Conservation (phyloP, 2,329 filamentous ascomycete genomes). For the Scytalidium lignicola region DNA sequence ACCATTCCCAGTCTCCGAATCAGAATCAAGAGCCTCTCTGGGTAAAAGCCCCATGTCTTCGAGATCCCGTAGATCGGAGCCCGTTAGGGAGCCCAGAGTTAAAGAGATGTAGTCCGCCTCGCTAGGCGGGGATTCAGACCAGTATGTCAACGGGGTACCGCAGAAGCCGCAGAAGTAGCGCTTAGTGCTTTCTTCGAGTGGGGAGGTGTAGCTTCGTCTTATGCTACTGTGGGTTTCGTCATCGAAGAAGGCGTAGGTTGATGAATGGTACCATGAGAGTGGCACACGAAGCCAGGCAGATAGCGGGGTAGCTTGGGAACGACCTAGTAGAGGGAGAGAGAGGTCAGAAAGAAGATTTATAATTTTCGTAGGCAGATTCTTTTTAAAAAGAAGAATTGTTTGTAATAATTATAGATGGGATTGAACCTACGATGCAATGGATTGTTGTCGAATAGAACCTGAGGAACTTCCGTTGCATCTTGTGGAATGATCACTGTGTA, state of each 20-base stretch:
- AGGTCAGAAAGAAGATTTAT: constrained; percentile 30
- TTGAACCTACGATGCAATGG: constrained; percentile 59
- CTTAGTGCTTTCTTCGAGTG: constrained; percentile 49
- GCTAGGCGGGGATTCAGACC: constrained; percentile 66
- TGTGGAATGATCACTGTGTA: constrained; percentile 70
- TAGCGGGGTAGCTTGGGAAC: constrained; percentile 64
- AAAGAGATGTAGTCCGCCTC: constrained; percentile 78
- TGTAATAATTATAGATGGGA: not conserved
- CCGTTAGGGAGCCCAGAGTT: constrained; percentile 70
- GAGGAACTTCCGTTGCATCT: constrained; percentile 48
- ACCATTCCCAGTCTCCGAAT: constrained; percentile 24
- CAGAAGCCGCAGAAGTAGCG: constrained; percentile 90
- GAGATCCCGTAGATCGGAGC: constrained; percentile 65
- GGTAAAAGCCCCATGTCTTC: constrained; percentile 72
- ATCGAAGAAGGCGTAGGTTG: constrained; percentile 68
- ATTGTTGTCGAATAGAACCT: constrained; percentile 58
- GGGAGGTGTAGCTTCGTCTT: constrained; percentile 60
- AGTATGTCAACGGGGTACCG: constrained; percentile 78
- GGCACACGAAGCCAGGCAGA: constrained; percentile 81
- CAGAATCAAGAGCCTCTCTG: constrained; percentile 31
- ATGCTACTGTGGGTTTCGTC: constrained; percentile 70
- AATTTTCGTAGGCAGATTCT: constrained; percentile 56
- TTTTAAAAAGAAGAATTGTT: no score
- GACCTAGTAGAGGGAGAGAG: constrained; percentile 36
- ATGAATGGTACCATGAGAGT: constrained; percentile 72